Evolutionary conservation across 495 filamentous ascomycete genomes (phyloP).

Genomic region (Podospora appendiculata): DNA sequence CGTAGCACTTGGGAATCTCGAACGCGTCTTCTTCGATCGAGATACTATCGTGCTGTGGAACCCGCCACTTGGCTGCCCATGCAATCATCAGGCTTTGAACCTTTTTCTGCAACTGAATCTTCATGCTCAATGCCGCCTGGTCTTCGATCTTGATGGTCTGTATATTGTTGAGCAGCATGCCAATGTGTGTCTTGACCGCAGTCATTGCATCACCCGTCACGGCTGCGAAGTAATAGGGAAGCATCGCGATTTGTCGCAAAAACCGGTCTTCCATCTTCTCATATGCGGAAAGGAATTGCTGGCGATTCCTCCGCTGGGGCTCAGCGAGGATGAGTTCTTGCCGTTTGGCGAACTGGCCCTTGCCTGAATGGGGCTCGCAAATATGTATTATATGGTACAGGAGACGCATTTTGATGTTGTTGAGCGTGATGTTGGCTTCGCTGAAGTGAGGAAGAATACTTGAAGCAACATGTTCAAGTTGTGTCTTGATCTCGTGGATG

Average conservation of each 20-base stretch:
- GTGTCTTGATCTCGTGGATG: constrained; percentile 1
- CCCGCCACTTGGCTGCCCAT: constrained; percentile 4
- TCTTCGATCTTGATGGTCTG: neutral
- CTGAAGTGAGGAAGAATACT: constrained; percentile 1
- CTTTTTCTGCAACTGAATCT: constrained; percentile 4
- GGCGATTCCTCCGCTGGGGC: too few species aligned
- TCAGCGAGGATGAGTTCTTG: neutral
- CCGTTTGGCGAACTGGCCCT: neutral
- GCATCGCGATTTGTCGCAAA: neutral
- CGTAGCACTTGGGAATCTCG: neutral
- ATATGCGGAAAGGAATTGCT: neutral
- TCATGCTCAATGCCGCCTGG: constrained; percentile 1
- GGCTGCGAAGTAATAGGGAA: neutral
- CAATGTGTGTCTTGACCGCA: neutral
- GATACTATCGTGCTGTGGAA: neutral
- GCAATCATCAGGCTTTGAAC: neutral
- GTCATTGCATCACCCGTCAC: neutral
- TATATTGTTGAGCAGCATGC: constrained; percentile 8
- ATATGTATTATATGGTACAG: neutral
- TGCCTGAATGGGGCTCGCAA: neutral
- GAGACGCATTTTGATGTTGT: neutral
- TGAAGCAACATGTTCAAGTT: neutral
- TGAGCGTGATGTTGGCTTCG: neutral
- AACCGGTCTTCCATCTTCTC: neutral
- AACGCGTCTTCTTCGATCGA: neutral